Conservation (phyloP, 768 basidiomycete genomes). For the Tricholoma bakamatsutake region DNA sequence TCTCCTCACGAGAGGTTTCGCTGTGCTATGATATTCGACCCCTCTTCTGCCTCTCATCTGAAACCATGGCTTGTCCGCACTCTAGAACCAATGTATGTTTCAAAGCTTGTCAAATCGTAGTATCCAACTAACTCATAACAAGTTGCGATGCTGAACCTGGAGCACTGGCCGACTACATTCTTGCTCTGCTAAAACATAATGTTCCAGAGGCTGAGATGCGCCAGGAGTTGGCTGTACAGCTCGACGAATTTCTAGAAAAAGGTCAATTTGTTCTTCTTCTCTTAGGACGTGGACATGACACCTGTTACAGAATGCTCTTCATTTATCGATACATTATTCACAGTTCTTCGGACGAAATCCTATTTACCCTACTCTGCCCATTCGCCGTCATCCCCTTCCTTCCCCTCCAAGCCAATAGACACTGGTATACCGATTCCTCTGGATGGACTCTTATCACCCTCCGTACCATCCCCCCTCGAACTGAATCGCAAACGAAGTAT, state of each 20-base stretch:
- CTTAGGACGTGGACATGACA: constrained; percentile 11
- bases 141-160: constrained; percentile 94
- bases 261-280: constrained; percentile 37
- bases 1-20: neutral
- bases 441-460: constrained; percentile 51
- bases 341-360: constrained; percentile 77
- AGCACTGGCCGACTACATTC: constrained; percentile 89
- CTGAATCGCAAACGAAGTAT: constrained; percentile 61
- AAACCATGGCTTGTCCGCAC: constrained; percentile 86
- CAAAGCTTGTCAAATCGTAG: neutral
- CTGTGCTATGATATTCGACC: constrained; percentile 58
- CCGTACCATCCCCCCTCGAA: constrained; percentile 38
- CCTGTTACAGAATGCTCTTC: constrained; percentile 47
- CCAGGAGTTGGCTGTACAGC: constrained; percentile 65
- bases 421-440: constrained; percentile 78
- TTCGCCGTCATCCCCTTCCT: constrained; percentile 34
- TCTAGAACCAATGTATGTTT: constrained; percentile 82
- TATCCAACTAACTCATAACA: constrained; percentile 25
- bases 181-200: constrained; percentile 89
- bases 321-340: constrained; percentile 86
- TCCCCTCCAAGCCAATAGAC: constrained; percentile 40
- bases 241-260: constrained; percentile 92
- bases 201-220: constrained; percentile 78
- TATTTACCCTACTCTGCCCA: constrained; percentile 65
- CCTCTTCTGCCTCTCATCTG: constrained; percentile 56